Evolutionary conservation across 176 grass and related monocot species (phyloP).

Genomic region (Hordeum vulgare): DNA sequence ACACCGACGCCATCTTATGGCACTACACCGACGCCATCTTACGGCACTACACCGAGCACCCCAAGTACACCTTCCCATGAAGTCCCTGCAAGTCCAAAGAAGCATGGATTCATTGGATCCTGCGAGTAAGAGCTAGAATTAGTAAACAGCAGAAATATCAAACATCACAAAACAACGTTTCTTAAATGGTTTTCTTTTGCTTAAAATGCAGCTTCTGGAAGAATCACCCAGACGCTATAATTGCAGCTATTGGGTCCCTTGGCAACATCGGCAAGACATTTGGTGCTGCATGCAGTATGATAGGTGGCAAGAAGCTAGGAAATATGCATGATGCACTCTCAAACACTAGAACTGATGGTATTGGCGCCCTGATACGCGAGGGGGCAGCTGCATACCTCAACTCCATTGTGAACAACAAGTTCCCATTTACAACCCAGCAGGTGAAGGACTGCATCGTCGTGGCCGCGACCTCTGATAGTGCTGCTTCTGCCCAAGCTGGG

Average conservation of each 20-base stretch:
- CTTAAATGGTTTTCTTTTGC: slow-evolving; percentile 11
- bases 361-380: slow-evolving; percentile 58
- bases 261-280: slow-evolving; percentile 55
- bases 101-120: slow-evolving; percentile 54
- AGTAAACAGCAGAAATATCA: not conserved
- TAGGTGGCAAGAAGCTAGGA: slow-evolving; percentile 44
- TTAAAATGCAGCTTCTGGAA: slow-evolving; percentile 58
- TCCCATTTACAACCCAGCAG: slow-evolving; percentile 57
- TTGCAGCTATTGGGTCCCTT: slow-evolving; percentile 41
- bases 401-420: slow-evolving; percentile 59
- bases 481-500: slow-evolving; percentile 57
- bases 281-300: slow-evolving; percentile 30
- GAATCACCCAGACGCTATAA: slow-evolving; percentile 56
- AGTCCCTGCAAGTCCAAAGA: slow-evolving; percentile 30
- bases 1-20: slow-evolving; percentile 24
- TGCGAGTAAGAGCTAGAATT: slow-evolving; percentile 55
- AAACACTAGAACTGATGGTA: slow-evolving; percentile 48
- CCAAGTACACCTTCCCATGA: slow-evolving; percentile 37
- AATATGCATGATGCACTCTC: slow-evolving; percentile 62
- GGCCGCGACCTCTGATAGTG: slow-evolving; percentile 38
- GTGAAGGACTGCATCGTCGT: slow-evolving; percentile 49
- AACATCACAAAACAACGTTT: not conserved
- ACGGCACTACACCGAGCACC: slow-evolving; percentile 42
- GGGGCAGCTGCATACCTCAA: slow-evolving; percentile 79
- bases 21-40: slow-evolving; percentile 27